These are phyloP conservation scores for Fusarium sp. DNA, from an alignment of 2,329 filamentous ascomycete species.

Conservation along the genomic window DNA sequence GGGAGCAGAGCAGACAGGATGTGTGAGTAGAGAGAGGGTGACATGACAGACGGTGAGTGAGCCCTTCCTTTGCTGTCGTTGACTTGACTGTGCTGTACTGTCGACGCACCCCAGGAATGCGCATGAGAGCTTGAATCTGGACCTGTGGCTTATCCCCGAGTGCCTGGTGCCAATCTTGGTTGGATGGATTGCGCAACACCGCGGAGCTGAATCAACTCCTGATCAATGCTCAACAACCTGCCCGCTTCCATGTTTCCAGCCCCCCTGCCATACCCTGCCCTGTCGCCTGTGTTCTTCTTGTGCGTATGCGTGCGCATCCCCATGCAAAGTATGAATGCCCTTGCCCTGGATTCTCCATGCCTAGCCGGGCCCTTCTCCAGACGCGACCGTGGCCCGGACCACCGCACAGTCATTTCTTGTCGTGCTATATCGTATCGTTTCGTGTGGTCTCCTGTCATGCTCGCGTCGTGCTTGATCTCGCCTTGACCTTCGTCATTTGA, in stretches of 20 bases:
- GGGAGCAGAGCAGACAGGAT: background rate
- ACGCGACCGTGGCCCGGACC: slow-evolving; percentile 28
- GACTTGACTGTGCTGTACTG: slow-evolving; percentile 1
- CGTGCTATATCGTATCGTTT: slow-evolving; percentile 17
- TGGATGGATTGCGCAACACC: background rate
- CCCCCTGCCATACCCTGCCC: slow-evolving; percentile 2
- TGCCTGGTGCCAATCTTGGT: slow-evolving; percentile 14
- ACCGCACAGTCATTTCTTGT: slow-evolving; percentile 24
- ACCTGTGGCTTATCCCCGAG: slow-evolving; percentile 24
- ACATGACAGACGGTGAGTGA: slow-evolving; percentile 2
- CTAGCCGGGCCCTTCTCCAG: slow-evolving; percentile 33
- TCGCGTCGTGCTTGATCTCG: slow-evolving; percentile 18
- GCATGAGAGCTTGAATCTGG: slow-evolving; percentile 23
- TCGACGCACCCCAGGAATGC: slow-evolving; percentile 34
- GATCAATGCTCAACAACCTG: slow-evolving; percentile 5
- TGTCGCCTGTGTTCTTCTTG: background rate
- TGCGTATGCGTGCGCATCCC: slow-evolving; percentile 16
- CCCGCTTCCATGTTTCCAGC: slow-evolving; percentile 21
- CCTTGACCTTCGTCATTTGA: slow-evolving; percentile 20
- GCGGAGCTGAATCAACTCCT: background rate
- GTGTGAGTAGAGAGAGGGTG: background rate
- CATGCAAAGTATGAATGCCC: slow-evolving; percentile 7
- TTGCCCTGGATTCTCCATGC: slow-evolving; percentile 14
- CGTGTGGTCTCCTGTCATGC: slow-evolving; percentile 21
- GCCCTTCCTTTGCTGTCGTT: background rate